Percentiles rank a stretch among this genome's conserved stretches.
These are phyloP conservation scores for Ziziphus jujuba DNA, from an alignment of 306 rosid genomes.

Conservation along the genomic window DNA sequence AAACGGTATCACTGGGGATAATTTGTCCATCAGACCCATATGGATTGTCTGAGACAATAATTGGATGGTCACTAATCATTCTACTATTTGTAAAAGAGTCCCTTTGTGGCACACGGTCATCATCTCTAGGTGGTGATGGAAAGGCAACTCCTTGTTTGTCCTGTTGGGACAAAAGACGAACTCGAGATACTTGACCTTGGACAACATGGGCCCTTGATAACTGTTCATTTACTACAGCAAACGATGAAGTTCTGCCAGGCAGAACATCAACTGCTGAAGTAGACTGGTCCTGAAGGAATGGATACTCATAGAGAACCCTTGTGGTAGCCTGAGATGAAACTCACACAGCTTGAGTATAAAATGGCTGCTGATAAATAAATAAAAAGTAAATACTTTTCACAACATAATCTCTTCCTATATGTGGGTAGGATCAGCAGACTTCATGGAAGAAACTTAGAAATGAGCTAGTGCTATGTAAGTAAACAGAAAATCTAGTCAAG, in stretches of 20 bases:
- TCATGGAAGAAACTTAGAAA: too few relatives aligned
- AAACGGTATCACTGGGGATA: conserved; percentile 40
- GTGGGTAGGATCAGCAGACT: too few relatives aligned
- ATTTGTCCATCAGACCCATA: conserved; percentile 58
- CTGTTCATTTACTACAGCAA: conserved; percentile 67
- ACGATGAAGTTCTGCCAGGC: conserved; percentile 57
- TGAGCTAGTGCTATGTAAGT: neutral
- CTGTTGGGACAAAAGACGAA: conserved; percentile 60
- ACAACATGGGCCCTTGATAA: conserved; percentile 57
- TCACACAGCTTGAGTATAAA: conserved; percentile 33
- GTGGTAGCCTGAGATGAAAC: conserved; percentile 59
- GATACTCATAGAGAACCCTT: conserved; percentile 70
- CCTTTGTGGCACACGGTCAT: conserved; percentile 44
- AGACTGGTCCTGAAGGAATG: conserved; percentile 67
- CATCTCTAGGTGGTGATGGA: conserved; percentile 60
- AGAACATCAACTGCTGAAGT: conserved; percentile 59
- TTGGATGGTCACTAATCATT: conserved; percentile 52
- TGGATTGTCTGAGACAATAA: conserved; percentile 57
- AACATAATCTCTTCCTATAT: too few relatives aligned
- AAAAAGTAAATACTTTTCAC: too few relatives aligned
- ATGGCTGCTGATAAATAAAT: neutral
- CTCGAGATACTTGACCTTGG: conserved; percentile 67
- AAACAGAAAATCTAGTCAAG: neutral
- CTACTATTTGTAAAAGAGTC: conserved; percentile 51
- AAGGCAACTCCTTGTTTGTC: conserved; percentile 60